Evolutionary conservation across 495 filamentous ascomycete genomes (phyloP), one percentile per base, ranked within the genome.

Genomic region (Barbatosphaeria neglecta): DNA sequence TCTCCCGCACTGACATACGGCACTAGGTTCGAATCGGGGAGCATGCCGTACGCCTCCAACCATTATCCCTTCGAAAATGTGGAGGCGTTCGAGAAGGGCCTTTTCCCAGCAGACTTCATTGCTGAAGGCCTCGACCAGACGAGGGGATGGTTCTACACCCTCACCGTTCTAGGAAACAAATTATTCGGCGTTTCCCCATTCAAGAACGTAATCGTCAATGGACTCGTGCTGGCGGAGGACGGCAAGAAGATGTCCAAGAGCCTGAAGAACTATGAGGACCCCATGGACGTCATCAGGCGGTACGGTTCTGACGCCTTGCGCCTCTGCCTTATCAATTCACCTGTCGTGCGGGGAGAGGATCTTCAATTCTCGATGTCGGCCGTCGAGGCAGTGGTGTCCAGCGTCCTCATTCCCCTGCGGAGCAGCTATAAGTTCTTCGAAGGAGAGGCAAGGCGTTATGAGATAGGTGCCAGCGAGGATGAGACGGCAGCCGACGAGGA

Each of bases 171-270:
- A 27, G 92, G 90, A 40, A 92, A 84, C 6, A 88, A 95, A 56
- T 77, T 98, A 15, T 96, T 93, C 54, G 87, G 86, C 17, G 76
- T 78, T 16, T 79, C 90, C 0, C 93, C 92, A 0, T 98, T 95
- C 76, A 83, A 90, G 68, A 96, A 97, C 61, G 95, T 89, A 56
- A 86, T 97, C 11, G 93, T 97, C 38, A 97, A 95, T 57, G 92
- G 92, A 10, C 93, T 98, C 45, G 92, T 98, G 1, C 73, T 98
- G 24, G 92, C 62, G 25, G 44, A 24, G n/a, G 89, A 97, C 56
- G 92, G 92, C 44, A 96, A 95, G 72, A 98, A 98, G 72, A 98
- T 98, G 92, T 96, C 90, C 1, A 98, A 98, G 71, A 78, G 93
- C 35, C 70, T 95, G 33, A 92, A 96, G 72, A 98, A 98, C 64